Evolutionary conservation across 2,329 filamentous ascomycete genomes (phyloP), one percentile per base, ranked within the genome.

Genomic region (Trichophyton simii): DNA sequence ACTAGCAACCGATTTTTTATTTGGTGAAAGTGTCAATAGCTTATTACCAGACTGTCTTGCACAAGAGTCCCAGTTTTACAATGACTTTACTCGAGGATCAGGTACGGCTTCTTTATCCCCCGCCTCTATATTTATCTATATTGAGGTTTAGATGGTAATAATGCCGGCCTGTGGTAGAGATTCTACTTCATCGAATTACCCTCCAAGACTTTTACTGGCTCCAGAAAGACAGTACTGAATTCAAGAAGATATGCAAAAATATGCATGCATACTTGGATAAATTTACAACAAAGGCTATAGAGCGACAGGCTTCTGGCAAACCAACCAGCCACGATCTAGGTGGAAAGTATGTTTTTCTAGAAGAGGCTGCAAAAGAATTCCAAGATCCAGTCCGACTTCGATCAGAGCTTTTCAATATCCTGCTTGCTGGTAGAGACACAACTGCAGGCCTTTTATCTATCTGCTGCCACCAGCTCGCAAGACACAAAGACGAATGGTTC

Each of bases 1-100:
- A 22, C 3, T 88, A 6, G 85, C 89, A 1, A 96, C 91, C 0
- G 88, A 95, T 67, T 96, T 96, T 71, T 76, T 96, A 31, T 82
- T 96, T 1, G 91, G 91, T 2, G 79, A 85, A 63, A 87, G 87
- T 64, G 86, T 91, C 20, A 83, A 82, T 55, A 84, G 81, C 66
- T 74, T 77, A 59, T 61, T 72, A 11, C 69, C 68, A 38, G 71
- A 71, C 1, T 34, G 68, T 71, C 18, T 82, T 83, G 61, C 83
- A 80, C 2, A 80, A 78, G 58, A 83, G 82, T 59, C 66, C 28
- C 65, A 68, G n/a, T 75, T 76, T 62, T 68, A 70, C 44, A 57
- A 57, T 20, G 68, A 69, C 60, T 76, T 64, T 42, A 61, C 59
- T 59, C 58, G 63, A 50, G 63, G 63, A 25, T 63, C 63, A 61